Conservation (phyloP, 2,329 filamentous ascomycete species). For the Parascedosporium putredinis region DNA sequence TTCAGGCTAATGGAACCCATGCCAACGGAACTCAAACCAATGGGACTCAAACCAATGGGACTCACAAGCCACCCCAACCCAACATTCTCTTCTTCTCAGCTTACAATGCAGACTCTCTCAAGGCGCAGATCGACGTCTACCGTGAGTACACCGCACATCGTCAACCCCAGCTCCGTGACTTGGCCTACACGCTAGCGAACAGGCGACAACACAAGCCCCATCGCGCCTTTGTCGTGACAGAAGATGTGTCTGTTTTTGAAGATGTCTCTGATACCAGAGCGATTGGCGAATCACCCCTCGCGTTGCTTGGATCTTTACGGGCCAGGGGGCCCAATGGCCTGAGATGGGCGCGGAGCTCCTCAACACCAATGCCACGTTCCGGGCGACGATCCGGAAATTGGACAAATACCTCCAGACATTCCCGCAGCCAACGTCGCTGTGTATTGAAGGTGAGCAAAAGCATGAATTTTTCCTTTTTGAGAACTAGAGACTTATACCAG, state of each 20-base stretch:
- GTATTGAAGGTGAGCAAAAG: not conserved
- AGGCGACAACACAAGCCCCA: constrained; percentile 19
- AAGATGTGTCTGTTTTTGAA: constrained; percentile 2
- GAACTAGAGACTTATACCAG: no score
- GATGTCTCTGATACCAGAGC: constrained; percentile 10
- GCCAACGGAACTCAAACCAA: no score
- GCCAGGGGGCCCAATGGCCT: constrained; percentile 6
- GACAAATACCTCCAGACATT: constrained; percentile 14
- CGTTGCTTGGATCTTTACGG: constrained; percentile 10
- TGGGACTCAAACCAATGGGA: no score
- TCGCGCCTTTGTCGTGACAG: constrained; percentile 16
- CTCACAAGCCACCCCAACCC: no score
- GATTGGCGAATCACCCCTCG: not conserved
- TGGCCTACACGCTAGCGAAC: constrained; percentile 21
- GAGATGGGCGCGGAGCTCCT: constrained; percentile 4
- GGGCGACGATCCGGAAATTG: constrained; percentile 11
- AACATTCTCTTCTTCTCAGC: constrained; percentile 14
- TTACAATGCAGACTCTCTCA: constrained; percentile 9
- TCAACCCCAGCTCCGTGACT: constrained; percentile 9
- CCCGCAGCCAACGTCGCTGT: constrained; percentile 24
- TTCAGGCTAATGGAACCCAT: no score
- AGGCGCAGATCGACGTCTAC: constrained; percentile 11
- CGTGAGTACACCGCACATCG: constrained; percentile 14
- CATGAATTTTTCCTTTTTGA: no score
- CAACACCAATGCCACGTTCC: constrained; percentile 12